These are phyloP conservation scores for Lodderomyces oxycetoniae DNA, from an alignment of 1,139 yeast genomes.

Conservation along the genomic window DNA sequence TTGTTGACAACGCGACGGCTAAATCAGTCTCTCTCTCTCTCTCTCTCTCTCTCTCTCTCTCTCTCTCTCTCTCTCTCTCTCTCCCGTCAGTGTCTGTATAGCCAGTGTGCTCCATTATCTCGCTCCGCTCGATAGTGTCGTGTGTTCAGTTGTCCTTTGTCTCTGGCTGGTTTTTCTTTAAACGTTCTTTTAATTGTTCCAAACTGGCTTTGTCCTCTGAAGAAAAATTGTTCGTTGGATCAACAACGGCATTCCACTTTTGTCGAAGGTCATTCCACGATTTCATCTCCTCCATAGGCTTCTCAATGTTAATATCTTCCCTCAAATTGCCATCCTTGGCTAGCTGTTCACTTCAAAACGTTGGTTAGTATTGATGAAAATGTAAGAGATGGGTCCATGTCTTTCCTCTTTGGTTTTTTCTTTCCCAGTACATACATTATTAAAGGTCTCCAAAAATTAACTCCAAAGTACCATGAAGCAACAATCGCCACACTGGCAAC, in stretches of 20 bases:
- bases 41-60: background rate
- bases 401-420: background rate
- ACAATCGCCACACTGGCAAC: slow-evolving; percentile 31
- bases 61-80: background rate
- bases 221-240: slow-evolving; percentile 10
- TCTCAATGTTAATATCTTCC: slow-evolving; percentile 49
- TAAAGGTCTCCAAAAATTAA: slow-evolving; percentile 70
- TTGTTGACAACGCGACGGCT: too few species aligned
- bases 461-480: slow-evolving; percentile 48
- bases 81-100: too few species aligned
- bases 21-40: background rate
- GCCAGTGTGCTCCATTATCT: too few species aligned
- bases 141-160: background rate
- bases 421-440: slow-evolving; percentile 47
- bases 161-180: slow-evolving; percentile 8
- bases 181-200: slow-evolving; percentile 8
- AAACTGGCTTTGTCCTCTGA: slow-evolving; percentile 9
- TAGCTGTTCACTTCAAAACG: slow-evolving; percentile 50
- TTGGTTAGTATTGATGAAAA: background rate
- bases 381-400: background rate
- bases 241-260: slow-evolving; percentile 10
- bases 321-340: slow-evolving; percentile 65
- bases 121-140: too few species aligned
- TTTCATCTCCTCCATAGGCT: slow-evolving; percentile 31
- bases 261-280: slow-evolving; percentile 34